phyloP scores from a whole-genome alignment of 768 basidiomycete species.

The Lepiota brunneoincarnata region DNA sequence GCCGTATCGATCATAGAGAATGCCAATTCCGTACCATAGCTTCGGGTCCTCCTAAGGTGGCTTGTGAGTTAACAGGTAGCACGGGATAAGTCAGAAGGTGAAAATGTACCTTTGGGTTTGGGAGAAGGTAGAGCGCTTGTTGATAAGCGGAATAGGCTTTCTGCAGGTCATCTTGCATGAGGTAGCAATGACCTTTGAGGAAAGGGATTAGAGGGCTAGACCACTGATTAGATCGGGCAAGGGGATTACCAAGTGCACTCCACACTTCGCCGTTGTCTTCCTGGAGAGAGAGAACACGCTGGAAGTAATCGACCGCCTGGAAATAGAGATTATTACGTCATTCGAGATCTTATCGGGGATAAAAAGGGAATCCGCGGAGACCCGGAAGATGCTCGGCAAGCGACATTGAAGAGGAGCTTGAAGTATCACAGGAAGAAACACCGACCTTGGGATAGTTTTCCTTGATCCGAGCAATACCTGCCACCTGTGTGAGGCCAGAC shows the following conservation, averaged over 20 bases:
- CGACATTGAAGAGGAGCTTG: conserved; percentile 13
- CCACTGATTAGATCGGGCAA: conserved; percentile 5
- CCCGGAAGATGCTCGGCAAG: conserved; percentile 23
- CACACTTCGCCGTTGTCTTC: conserved; percentile 99
- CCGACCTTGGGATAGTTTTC: conserved; percentile 95
- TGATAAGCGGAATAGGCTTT: conserved; percentile 99
- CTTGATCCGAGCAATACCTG: conserved; percentile 94
- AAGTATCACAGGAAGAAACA: conserved; percentile 19
- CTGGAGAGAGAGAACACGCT: conserved; percentile 84
- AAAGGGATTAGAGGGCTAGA: conserved; percentile 10
- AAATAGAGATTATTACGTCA: conserved; percentile 34
- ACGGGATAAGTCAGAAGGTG: conserved; percentile 1
- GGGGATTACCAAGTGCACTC: conserved; percentile 82
- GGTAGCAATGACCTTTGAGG: conserved; percentile 86
- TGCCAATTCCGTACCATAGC: conserved; percentile 99
- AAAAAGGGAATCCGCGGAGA: conserved; percentile 36
- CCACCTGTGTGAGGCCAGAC: conserved; percentile 88
- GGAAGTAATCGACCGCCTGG: conserved; percentile 97
- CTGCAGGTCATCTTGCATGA: conserved; percentile 99
- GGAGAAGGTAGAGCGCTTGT: conserved; percentile 93
- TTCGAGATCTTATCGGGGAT: conserved; percentile 30
- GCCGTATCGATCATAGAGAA: conserved; percentile 97
- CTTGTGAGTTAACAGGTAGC: conserved; percentile 4
- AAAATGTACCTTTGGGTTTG: conserved; percentile 80
- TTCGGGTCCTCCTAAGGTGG: conserved; percentile 83